A percentile compares a stretch with the other conserved stretches of the same genome.
These are phyloP conservation scores for Epichloe sibirici DNA, from an alignment of 2,329 filamentous ascomycete species.

Conservation along the genomic window DNA sequence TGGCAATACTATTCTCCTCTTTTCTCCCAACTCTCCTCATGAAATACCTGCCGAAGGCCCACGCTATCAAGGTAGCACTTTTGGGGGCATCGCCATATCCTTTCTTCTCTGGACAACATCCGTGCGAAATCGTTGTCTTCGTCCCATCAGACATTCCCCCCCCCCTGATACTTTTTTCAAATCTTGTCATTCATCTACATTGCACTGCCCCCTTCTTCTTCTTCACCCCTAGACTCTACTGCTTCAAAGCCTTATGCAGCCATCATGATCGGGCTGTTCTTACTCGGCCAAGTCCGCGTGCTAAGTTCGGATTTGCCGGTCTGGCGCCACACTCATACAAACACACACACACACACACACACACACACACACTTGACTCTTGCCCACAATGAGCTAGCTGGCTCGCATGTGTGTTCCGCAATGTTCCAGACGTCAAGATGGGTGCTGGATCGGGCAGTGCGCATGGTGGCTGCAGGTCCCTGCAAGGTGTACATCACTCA, in stretches of 20 bases:
- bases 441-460: neutral
- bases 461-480: slow-evolving; percentile 1
- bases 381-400: neutral
- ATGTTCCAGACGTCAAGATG: neutral
- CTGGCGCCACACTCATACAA: neutral
- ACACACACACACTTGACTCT: neutral
- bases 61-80: no score
- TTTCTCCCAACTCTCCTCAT: neutral
- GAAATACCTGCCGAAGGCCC: neutral
- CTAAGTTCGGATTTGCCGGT: neutral
- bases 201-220: neutral
- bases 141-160: neutral
- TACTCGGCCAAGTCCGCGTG: neutral
- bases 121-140: neutral
- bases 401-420: neutral
- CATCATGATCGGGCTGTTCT: neutral
- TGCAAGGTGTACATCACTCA: neutral
- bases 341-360: neutral
- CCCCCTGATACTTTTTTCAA: neutral
- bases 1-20: slow-evolving; percentile 19
- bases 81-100: no score
- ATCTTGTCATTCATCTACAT: neutral
- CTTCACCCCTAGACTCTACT: neutral
- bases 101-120: no score
- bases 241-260: neutral